Evolutionary conservation across 257 asterid genomes (phyloP).

Genomic region (Solanum chilense): DNA sequence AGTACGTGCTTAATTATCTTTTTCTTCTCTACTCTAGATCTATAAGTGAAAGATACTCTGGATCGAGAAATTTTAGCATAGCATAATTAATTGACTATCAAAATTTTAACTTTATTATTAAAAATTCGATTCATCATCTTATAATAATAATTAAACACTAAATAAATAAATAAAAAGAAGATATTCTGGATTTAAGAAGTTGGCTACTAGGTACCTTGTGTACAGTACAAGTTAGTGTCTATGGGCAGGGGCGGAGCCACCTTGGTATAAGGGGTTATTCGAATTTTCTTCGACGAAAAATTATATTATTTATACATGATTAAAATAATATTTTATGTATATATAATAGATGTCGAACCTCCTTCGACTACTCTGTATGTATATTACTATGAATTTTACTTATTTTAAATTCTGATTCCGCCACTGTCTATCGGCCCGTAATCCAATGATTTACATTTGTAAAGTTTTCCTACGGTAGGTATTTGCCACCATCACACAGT

Average conservation of each 20-base stretch:
- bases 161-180: background rate
- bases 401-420: too few relatives aligned
- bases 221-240: background rate
- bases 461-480: background rate
- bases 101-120: rapidly evolving
- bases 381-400: too few relatives aligned
- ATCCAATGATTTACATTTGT: background rate
- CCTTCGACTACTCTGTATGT: too few relatives aligned
- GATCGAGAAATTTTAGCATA: background rate
- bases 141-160: background rate
- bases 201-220: background rate
- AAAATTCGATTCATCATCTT: too few relatives aligned
- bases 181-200: background rate
- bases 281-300: too few relatives aligned
- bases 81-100: background rate
- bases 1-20: background rate
- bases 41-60: background rate
- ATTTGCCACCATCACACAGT: background rate
- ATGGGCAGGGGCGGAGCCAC: background rate
- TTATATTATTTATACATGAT: too few relatives aligned
- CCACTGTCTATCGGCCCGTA: background rate
- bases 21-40: background rate
- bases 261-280: too few relatives aligned
- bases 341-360: too few relatives aligned
- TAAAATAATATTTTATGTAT: too few relatives aligned